A percentile compares a stretch with the other conserved stretches of the same genome.
Evolutionary conservation across 306 rosid species (phyloP).

Genomic region (Pueraria montana): DNA sequence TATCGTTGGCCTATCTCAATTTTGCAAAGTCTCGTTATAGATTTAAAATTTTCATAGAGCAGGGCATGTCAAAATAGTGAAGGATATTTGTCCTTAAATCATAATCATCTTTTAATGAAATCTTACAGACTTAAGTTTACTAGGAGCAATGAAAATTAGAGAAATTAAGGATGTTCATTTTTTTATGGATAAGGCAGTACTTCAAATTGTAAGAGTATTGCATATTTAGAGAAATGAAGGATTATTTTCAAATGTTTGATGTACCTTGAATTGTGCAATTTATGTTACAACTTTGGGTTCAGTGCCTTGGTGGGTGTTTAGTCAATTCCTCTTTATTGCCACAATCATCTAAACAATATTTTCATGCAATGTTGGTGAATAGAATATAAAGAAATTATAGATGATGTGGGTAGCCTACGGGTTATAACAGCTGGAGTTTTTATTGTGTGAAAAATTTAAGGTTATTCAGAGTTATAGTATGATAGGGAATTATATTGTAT

Average conservation of each 20-base stretch:
- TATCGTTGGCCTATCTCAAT: slow-evolving; percentile 8
- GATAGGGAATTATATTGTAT: background rate
- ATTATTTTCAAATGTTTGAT: background rate
- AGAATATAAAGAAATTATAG: background rate
- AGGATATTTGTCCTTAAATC: background rate
- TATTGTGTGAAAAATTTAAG: background rate
- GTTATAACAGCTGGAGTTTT: background rate
- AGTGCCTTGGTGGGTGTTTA: no score
- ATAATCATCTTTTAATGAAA: slow-evolving; percentile 5
- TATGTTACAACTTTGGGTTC: no score
- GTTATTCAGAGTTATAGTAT: no score
- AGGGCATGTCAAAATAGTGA: slow-evolving; percentile 23
- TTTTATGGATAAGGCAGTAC: background rate
- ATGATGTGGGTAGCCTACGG: background rate
- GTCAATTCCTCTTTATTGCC: no score
- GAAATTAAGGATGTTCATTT: background rate
- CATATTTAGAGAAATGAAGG: slow-evolving; percentile 2
- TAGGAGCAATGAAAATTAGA: background rate
- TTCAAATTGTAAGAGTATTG: background rate
- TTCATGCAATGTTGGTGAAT: no score
- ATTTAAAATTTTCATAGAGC: background rate
- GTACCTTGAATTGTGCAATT: no score
- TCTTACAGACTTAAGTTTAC: background rate
- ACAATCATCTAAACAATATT: no score
- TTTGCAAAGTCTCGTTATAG: background rate